These are phyloP conservation scores for Neonectria punicea DNA, from an alignment of 2,329 filamentous ascomycete genomes.

Conservation along the genomic window DNA sequence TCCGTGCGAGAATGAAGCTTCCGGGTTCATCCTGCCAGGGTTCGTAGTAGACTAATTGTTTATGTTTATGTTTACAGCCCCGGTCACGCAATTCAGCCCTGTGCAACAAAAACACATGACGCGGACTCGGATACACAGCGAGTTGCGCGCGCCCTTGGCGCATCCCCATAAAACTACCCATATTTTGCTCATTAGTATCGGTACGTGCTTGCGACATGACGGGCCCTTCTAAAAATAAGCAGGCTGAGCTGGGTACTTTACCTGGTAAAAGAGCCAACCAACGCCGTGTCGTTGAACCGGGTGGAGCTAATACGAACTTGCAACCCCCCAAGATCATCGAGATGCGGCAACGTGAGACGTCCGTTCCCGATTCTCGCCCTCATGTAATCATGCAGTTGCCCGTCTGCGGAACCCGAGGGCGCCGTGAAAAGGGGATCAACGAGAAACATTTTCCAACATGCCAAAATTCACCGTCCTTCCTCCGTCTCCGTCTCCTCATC, in stretches of 20 bases:
- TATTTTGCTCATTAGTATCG: background rate
- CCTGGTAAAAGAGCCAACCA: background rate
- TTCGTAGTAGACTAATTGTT: no score
- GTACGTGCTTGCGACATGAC: background rate
- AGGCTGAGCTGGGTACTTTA: background rate
- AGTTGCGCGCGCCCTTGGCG: no score
- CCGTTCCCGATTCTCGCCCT: background rate
- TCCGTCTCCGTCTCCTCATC: background rate
- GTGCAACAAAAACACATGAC: background rate
- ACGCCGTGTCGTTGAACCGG: background rate
- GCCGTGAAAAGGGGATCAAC: background rate
- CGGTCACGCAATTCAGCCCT: background rate
- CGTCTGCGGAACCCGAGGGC: background rate
- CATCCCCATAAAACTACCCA: background rate
- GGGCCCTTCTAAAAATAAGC: background rate
- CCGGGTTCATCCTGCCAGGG: background rate
- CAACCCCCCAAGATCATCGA: background rate
- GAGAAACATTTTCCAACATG: background rate
- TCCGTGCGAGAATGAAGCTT: no score
- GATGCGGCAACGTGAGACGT: background rate
- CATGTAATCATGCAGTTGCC: background rate
- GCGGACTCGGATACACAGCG: background rate
- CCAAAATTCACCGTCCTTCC: background rate
- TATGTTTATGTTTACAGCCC: background rate
- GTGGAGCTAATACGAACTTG: conserved; percentile 4